Percentiles rank a stretch among this genome's conserved stretches.
These are phyloP conservation scores for Mycena venus DNA, from an alignment of 768 basidiomycete genomes.

Conservation along the genomic window DNA sequence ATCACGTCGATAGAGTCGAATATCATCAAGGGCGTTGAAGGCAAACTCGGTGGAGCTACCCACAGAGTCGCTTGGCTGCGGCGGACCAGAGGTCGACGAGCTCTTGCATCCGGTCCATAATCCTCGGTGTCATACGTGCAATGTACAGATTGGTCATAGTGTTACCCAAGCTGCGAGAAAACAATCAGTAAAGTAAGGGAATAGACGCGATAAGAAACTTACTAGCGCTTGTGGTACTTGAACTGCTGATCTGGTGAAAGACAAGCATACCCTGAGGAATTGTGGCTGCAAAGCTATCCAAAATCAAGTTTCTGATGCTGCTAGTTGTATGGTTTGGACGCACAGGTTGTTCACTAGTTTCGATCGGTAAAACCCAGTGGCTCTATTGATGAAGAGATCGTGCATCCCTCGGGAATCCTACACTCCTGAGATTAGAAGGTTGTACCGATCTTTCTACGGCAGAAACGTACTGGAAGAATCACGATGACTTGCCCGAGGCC, in stretches of 20 bases:
- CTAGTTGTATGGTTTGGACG: not conserved
- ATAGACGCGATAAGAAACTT: not conserved
- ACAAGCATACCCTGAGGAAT: conserved; percentile 9
- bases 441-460: not conserved
- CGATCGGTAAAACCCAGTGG: conserved; percentile 15
- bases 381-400: conserved; percentile 9
- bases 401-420: conserved; percentile 21
- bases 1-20: conserved; percentile 22
- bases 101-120: conserved; percentile 10
- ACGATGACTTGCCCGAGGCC: conserved; percentile 11
- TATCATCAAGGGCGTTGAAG: conserved; percentile 10
- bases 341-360: not conserved
- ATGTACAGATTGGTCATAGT: conserved; percentile 26
- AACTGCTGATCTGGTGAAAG: conserved; percentile 11
- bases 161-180: conserved; percentile 2
- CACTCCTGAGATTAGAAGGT: not conserved
- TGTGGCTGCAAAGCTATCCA: not conserved
- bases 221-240: conserved; percentile 21
- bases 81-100: conserved; percentile 24
- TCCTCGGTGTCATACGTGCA: conserved; percentile 24
- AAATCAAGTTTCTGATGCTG: not conserved
- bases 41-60: not conserved
- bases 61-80: not conserved
- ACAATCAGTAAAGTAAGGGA: not conserved
- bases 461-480: conserved; percentile 5